Percentiles rank a stretch among this genome's conserved stretches.
phyloP scores from a whole-genome alignment of 1,139 yeast genomes.

The Suhomyces kunorum region DNA sequence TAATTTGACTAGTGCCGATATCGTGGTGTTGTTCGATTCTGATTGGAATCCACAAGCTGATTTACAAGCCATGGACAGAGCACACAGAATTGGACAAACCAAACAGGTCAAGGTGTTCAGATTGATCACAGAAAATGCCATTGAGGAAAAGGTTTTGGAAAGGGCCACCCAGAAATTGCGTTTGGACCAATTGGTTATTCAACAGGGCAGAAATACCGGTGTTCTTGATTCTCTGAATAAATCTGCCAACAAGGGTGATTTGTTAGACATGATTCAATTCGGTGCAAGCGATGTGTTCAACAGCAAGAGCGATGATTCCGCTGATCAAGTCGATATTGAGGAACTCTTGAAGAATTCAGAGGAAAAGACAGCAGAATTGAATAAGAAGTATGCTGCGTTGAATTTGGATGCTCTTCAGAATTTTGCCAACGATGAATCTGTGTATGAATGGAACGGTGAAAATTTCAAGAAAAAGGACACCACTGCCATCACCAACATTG shows the following conservation, averaged over 20 bases:
- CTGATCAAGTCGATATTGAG: slow-evolving; percentile 63
- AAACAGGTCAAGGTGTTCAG: slow-evolving; percentile 78
- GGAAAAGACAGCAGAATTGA: slow-evolving; percentile 60
- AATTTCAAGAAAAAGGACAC: slow-evolving; percentile 69
- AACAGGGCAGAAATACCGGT: slow-evolving; percentile 61
- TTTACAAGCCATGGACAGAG: slow-evolving; percentile 86
- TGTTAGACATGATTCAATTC: slow-evolving; percentile 76
- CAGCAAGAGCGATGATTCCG: slow-evolving; percentile 20
- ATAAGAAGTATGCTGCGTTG: slow-evolving; percentile 61
- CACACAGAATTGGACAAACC: slow-evolving; percentile 84
- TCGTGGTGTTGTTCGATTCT: slow-evolving; percentile 71
- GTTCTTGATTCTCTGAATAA: slow-evolving; percentile 37
- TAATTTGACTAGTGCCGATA: slow-evolving; percentile 73
- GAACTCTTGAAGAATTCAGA: slow-evolving; percentile 62
- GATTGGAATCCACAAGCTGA: slow-evolving; percentile 92
- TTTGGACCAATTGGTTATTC: slow-evolving; percentile 78
- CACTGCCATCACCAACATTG: slow-evolving; percentile 40
- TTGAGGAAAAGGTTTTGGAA: slow-evolving; percentile 78
- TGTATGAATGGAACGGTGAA: slow-evolving; percentile 85
- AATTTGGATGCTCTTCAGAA: slow-evolving; percentile 78
- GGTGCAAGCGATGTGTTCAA: slow-evolving; percentile 71
- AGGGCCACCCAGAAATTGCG: slow-evolving; percentile 78
- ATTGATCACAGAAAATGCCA: slow-evolving; percentile 76
- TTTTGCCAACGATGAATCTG: slow-evolving; percentile 63
- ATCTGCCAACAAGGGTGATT: slow-evolving; percentile 64